Evolutionary conservation across 345 rosid genomes (phyloP).

Genomic region (Cardamine resedifolia): DNA sequence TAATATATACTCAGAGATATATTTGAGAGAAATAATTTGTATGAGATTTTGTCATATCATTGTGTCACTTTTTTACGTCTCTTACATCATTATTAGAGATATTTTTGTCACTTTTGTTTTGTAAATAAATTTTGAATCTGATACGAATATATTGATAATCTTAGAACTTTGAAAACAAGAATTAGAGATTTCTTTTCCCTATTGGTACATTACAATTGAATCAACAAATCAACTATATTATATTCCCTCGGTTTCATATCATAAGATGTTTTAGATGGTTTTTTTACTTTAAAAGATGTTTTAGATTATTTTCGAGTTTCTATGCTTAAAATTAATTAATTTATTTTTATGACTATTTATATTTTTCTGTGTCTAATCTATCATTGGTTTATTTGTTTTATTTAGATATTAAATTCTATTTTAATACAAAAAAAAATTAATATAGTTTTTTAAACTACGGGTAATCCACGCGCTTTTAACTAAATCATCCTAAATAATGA

Average conservation of each 20-base stretch:
- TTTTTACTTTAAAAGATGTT: no score
- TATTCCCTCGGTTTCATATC: not conserved
- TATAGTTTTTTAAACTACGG: no score
- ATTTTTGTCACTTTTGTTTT: no score
- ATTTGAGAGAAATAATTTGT: not conserved
- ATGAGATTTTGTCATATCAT: slow-evolving; percentile 6
- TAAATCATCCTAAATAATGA: not conserved
- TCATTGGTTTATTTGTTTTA: no score
- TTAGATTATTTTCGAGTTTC: no score
- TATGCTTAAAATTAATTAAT: not conserved
- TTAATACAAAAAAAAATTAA: no score
- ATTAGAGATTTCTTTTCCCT: not conserved
- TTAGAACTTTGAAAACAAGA: not conserved
- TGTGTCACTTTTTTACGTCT: slow-evolving; percentile 1
- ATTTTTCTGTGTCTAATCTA: no score
- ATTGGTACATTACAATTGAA: not conserved
- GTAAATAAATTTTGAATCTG: not conserved
- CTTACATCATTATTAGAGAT: no score
- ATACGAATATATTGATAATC: not conserved
- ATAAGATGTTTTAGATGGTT: no score
- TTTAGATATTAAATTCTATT: no score
- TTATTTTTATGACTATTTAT: no score
- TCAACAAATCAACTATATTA: not conserved
- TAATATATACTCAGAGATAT: not conserved
- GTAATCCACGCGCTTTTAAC: not conserved